These are phyloP conservation scores for Monascus purpureus DNA, from an alignment of 495 filamentous ascomycete genomes.

Conservation along the genomic window DNA sequence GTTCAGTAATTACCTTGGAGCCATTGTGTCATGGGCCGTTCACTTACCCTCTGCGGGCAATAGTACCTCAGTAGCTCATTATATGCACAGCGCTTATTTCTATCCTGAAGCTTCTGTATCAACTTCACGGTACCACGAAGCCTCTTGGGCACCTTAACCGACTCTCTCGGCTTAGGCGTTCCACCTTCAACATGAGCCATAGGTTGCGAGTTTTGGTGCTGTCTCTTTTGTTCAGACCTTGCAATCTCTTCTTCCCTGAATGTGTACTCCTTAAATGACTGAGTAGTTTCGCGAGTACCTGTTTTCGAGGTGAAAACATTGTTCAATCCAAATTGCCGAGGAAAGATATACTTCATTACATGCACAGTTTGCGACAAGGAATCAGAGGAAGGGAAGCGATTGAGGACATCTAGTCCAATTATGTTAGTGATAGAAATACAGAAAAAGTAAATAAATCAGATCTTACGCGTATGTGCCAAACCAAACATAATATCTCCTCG, in stretches of 20 bases:
- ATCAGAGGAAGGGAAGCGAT: conserved; percentile 44
- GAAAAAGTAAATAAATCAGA: not conserved
- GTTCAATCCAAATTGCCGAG: conserved; percentile 74
- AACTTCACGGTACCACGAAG: conserved; percentile 52
- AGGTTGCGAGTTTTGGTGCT: not conserved
- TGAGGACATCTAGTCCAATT: conserved; percentile 57
- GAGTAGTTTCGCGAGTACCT: conserved; percentile 47
- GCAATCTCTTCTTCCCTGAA: conserved; percentile 72
- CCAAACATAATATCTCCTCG: conserved; percentile 58
- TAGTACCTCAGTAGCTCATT: conserved; percentile 61
- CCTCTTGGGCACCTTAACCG: conserved; percentile 53
- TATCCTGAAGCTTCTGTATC: conserved; percentile 51
- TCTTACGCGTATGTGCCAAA: conserved; percentile 67
- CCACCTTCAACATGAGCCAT: conserved; percentile 4
- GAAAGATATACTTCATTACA: conserved; percentile 87
- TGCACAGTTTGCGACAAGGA: conserved; percentile 44
- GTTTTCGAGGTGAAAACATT: conserved; percentile 73
- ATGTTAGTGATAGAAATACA: conserved; percentile 1
- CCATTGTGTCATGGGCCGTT: too few species aligned
- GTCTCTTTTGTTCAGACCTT: conserved; percentile 7
- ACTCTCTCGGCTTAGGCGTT: not conserved
- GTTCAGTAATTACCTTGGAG: too few species aligned
- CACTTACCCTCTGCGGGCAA: conserved; percentile 49
- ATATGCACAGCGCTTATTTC: conserved; percentile 67
- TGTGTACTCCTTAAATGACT: conserved; percentile 69